These are phyloP conservation scores for Mucor ambiguus DNA, from an alignment of 371 early-diverging fungal species.

Conservation along the genomic window DNA sequence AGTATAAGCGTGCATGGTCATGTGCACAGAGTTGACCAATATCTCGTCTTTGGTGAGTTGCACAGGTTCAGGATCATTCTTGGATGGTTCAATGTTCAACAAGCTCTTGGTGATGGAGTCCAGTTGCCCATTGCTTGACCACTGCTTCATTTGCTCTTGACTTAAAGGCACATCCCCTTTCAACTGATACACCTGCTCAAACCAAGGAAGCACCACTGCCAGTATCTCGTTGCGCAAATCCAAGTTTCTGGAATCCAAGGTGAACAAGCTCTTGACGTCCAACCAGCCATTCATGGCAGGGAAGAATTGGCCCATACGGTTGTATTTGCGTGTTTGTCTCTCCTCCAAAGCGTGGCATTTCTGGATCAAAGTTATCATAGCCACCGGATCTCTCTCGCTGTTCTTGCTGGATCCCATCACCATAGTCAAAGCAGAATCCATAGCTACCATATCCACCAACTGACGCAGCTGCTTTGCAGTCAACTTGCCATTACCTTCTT, in stretches of 20 bases:
- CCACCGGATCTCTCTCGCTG: slow-evolving; percentile 12
- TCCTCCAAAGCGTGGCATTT: slow-evolving; percentile 15
- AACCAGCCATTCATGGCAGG: slow-evolving; percentile 8
- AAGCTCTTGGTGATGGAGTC: slow-evolving; percentile 22
- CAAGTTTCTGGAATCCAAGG: background rate
- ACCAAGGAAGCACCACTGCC: slow-evolving; percentile 16
- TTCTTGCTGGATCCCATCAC: slow-evolving; percentile 20
- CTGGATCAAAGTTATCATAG: slow-evolving; percentile 24
- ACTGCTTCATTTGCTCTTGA: background rate
- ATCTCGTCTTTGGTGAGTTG: slow-evolving; percentile 42
- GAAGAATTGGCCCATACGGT: slow-evolving; percentile 32
- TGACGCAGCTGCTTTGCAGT: slow-evolving; percentile 30
- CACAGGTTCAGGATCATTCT: slow-evolving; percentile 38
- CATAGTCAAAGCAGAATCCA: slow-evolving; percentile 35
- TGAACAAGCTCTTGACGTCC: slow-evolving; percentile 11
- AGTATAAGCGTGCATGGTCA: slow-evolving; percentile 41
- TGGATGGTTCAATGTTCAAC: slow-evolving; percentile 31
- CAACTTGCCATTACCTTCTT: slow-evolving; percentile 12
- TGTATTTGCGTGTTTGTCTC: slow-evolving; percentile 28
- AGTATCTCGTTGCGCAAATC: slow-evolving; percentile 13
- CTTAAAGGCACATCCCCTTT: background rate
- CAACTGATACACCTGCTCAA: slow-evolving; percentile 6
- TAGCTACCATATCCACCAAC: slow-evolving; percentile 34
- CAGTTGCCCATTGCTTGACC: background rate
- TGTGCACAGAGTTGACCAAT: slow-evolving; percentile 37